Conservation (phyloP, 139 green algal genomes). For the Coelastrella sp. region DNA sequence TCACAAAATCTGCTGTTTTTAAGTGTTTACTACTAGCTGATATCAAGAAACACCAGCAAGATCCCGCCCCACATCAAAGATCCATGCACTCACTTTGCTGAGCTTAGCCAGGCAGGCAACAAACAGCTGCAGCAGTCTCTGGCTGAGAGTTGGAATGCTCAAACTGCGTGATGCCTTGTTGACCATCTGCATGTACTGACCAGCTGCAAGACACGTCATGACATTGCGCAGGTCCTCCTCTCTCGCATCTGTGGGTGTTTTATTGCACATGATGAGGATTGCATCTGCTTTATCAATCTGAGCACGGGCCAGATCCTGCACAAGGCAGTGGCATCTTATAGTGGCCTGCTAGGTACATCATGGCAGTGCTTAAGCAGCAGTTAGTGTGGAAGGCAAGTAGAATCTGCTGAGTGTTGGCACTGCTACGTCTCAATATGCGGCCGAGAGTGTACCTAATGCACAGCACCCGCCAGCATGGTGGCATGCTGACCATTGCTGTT, state of each 20-base stretch:
- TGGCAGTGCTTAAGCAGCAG: background rate
- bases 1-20: no score
- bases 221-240: slow-evolving; percentile 30
- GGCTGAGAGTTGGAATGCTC: background rate
- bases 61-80: no score
- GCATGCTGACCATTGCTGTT: background rate
- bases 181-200: slow-evolving; percentile 15
- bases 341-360: background rate
- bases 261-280: slow-evolving; percentile 33
- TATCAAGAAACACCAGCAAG: no score
- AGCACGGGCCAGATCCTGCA: slow-evolving; percentile 34
- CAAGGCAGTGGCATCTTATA: background rate
- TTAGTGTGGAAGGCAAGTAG: no score
- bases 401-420: no score
- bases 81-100: background rate
- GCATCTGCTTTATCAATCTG: slow-evolving; percentile 9
- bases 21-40: no score
- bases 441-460: background rate
- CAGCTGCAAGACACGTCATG: slow-evolving; percentile 15
- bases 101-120: background rate
- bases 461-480: background rate
- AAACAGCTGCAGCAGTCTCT: background rate
- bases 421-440: no score
- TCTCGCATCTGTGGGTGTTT: background rate
- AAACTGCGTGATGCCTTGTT: background rate